Percentiles rank a stretch among this genome's conserved stretches.
Evolutionary conservation across 2,329 filamentous ascomycete genomes (phyloP).

Genomic region (Xylaria sp.): DNA sequence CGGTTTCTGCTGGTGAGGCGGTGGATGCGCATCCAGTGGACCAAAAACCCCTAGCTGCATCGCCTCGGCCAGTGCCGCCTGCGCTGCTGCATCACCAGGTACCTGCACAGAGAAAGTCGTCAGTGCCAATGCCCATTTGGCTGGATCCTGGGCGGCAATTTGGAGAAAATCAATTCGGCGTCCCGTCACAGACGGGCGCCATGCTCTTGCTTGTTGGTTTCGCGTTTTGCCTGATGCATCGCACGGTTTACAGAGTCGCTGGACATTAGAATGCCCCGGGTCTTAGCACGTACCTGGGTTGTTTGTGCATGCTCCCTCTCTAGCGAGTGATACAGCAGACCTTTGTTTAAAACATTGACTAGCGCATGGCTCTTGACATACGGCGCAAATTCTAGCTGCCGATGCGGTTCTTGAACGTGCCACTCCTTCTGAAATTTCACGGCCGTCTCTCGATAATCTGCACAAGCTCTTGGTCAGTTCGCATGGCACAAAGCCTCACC

Average conservation of each 20-base stretch:
- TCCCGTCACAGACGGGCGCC: slow-evolving; percentile 35
- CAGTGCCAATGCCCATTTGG: slow-evolving; percentile 54
- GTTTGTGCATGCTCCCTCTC: slow-evolving; percentile 64
- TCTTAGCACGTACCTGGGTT: slow-evolving; percentile 56
- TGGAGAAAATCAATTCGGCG: slow-evolving; percentile 42
- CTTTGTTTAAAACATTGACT: slow-evolving; percentile 71
- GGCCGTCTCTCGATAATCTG: slow-evolving; percentile 75
- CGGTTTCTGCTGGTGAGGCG: slow-evolving; percentile 47
- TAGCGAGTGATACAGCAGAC: slow-evolving; percentile 68
- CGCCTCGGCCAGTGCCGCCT: slow-evolving; percentile 58
- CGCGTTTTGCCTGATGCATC: slow-evolving; percentile 41
- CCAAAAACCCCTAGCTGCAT: slow-evolving; percentile 67
- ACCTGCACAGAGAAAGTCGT: slow-evolving; percentile 58
- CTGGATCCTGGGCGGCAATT: slow-evolving; percentile 44
- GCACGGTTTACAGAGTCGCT: slow-evolving; percentile 26
- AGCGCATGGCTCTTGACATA: slow-evolving; percentile 73
- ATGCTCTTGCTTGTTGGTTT: slow-evolving; percentile 35
- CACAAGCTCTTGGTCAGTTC: slow-evolving; percentile 50
- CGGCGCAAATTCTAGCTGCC: slow-evolving; percentile 70
- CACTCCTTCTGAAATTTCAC: slow-evolving; percentile 76
- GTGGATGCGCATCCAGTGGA: slow-evolving; percentile 60
- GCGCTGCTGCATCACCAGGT: slow-evolving; percentile 56
- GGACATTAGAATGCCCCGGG: slow-evolving; percentile 26
- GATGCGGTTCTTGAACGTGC: slow-evolving; percentile 70
- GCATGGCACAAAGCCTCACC: slow-evolving; percentile 42